Evolutionary conservation across 2,329 filamentous ascomycete genomes (phyloP).

Genomic region (Chaetomium sp.): DNA sequence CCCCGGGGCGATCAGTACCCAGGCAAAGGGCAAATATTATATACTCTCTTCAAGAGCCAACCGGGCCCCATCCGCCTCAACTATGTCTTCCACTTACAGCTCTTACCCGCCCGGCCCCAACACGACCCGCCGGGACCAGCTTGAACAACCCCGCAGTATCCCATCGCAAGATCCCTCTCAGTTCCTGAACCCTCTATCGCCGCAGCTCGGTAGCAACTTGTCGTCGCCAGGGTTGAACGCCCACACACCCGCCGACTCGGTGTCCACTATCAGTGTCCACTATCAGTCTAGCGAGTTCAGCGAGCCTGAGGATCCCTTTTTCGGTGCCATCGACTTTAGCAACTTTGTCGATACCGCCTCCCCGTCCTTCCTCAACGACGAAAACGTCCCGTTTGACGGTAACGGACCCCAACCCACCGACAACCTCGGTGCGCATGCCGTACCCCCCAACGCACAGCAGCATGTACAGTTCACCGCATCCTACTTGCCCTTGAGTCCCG

Average conservation of each 20-base stretch:
- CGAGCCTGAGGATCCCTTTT: slow-evolving; percentile 46
- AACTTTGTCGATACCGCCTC: slow-evolving; percentile 32
- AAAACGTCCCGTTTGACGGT: slow-evolving; percentile 17
- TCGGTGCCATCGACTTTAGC: slow-evolving; percentile 41
- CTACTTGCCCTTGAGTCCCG: slow-evolving; percentile 45
- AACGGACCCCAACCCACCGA: slow-evolving; percentile 16
- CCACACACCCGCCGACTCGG: slow-evolving; percentile 45
- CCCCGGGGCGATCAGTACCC: not conserved
- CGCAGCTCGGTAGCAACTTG: slow-evolving; percentile 35
- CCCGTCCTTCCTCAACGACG: slow-evolving; percentile 41
- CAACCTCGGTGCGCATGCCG: slow-evolving; percentile 5
- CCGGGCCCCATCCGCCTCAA: slow-evolving; percentile 12
- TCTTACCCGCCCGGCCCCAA: slow-evolving; percentile 25
- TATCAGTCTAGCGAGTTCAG: slow-evolving; percentile 46
- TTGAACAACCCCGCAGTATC: slow-evolving; percentile 20
- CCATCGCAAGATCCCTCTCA: slow-evolving; percentile 14
- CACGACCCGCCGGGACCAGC: slow-evolving; percentile 18
- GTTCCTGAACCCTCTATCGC: slow-evolving; percentile 38
- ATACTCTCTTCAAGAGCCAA: slow-evolving; percentile 14
- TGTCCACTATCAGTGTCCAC: slow-evolving; percentile 38
- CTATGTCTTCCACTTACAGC: slow-evolving; percentile 28
- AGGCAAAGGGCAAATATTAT: slow-evolving; percentile 9
- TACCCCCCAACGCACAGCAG: slow-evolving; percentile 16
- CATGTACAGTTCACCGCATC: slow-evolving; percentile 22
- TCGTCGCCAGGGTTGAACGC: slow-evolving; percentile 34